Evolutionary conservation across 225 moss, liverwort and hornwort genomes (phyloP).

Genomic region (Rhytidiadelphus loreus): DNA sequence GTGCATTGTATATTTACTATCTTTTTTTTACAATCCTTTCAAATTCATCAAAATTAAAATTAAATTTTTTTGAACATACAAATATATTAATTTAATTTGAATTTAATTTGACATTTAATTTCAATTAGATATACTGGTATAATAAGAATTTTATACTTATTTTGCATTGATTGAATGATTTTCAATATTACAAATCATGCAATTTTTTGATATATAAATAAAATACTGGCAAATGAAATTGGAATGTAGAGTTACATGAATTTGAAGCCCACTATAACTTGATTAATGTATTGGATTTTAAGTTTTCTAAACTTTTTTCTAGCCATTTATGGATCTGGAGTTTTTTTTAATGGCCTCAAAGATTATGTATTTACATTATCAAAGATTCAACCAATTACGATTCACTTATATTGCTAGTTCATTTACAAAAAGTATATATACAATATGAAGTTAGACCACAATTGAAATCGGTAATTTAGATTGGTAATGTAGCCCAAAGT

Average conservation of each 20-base stretch:
- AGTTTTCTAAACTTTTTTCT: neutral
- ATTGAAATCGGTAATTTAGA: neutral
- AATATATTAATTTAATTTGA: neutral
- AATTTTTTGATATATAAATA: neutral
- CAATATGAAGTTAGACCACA: neutral
- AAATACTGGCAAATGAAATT: neutral
- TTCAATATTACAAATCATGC: neutral
- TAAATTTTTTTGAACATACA: neutral
- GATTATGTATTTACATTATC: no score
- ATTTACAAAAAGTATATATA: neutral
- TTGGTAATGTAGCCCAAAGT: neutral
- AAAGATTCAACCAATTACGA: no score
- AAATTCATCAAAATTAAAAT: neutral
- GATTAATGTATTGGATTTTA: neutral
- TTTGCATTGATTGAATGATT: neutral
- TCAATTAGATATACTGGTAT: no score
- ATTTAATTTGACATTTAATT: neutral
- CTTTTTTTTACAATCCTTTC: neutral
- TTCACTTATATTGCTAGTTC: neutral
- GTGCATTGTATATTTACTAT: no score
- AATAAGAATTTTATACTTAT: neutral
- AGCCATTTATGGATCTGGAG: neutral
- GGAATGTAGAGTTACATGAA: neutral
- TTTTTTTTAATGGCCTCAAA: accelerated
- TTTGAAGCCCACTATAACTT: neutral